These are phyloP conservation scores for Chloroidium sp. DNA, from an alignment of 163 green algal genomes.

Conservation along the genomic window DNA sequence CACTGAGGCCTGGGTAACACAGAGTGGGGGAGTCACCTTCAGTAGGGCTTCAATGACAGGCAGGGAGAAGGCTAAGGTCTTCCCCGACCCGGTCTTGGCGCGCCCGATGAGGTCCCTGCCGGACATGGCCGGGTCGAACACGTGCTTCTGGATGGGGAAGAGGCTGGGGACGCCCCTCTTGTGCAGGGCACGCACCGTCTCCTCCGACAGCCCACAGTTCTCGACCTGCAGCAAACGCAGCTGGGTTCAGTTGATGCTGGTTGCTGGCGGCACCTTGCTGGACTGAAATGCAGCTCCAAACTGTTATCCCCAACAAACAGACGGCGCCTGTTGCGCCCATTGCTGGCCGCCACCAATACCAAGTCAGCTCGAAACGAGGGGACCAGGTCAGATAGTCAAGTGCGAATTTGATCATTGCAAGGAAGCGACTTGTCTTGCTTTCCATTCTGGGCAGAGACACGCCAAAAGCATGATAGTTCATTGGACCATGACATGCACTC, in stretches of 20 bases:
- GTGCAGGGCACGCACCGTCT: conserved; percentile 60
- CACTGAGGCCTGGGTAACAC: neutral
- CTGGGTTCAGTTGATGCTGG: too few species aligned
- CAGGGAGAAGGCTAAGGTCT: conserved; percentile 96
- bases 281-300: neutral
- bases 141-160: conserved; percentile 62
- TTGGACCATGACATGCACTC: neutral
- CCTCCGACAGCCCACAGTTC: conserved; percentile 66
- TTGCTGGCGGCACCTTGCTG: too few species aligned
- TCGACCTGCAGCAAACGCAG: conserved; percentile 33
- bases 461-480: too few species aligned
- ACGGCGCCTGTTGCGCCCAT: neutral
- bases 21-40: conserved; percentile 3
- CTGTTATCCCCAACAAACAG: neutral
- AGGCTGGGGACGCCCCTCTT: conserved; percentile 64
- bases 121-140: conserved; percentile 42
- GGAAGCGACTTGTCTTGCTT: neutral
- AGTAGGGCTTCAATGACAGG: conserved; percentile 85
- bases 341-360: too few species aligned
- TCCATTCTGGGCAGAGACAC: neutral
- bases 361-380: too few species aligned
- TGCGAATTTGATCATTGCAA: too few species aligned
- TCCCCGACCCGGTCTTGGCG: conserved; percentile 87
- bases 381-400: too few species aligned
- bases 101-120: conserved; percentile 87